Evolutionary conservation across 805 yeast species (phyloP).

Genomic region (Wickerhamiella australiensis): DNA sequence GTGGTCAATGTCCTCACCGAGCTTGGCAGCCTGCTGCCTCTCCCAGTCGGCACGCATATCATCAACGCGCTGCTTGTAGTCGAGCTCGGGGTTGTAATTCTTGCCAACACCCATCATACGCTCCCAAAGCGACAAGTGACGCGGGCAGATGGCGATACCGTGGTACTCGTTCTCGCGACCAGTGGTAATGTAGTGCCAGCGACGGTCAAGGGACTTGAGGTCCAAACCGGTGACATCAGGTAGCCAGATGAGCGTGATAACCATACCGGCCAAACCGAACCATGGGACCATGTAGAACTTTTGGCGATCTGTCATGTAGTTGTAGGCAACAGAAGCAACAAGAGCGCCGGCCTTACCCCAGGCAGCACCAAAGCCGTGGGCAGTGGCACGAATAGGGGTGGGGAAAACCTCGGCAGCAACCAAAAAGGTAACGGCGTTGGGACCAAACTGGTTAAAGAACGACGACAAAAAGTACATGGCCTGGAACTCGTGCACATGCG

Average conservation of each 20-base stretch:
- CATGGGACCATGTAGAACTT: conserved; percentile 31
- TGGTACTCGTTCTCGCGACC: conserved; percentile 31
- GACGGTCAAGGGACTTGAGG: conserved; percentile 30
- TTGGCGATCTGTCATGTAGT: conserved; percentile 28
- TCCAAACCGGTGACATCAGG: conserved; percentile 32
- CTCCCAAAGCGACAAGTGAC: conserved; percentile 30
- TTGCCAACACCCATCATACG: conserved; percentile 27
- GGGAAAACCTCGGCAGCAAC: conserved; percentile 58
- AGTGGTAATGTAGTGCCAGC: conserved; percentile 28
- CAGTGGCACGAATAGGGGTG: conserved; percentile 51
- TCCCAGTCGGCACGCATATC: conserved; percentile 31
- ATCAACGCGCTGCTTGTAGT: conserved; percentile 30
- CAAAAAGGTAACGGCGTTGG: conserved; percentile 51
- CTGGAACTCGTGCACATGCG: conserved; percentile 32
- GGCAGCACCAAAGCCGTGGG: conserved; percentile 57
- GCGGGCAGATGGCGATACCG: conserved; percentile 30
- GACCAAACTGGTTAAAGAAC: conserved; percentile 57
- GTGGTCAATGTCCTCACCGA: conserved; percentile 18
- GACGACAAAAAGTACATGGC: conserved; percentile 48
- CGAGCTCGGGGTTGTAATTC: conserved; percentile 30
- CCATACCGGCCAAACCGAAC: conserved; percentile 32
- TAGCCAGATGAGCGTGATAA: conserved; percentile 26
- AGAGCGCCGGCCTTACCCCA: conserved; percentile 54
- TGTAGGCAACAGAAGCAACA: conserved; percentile 36
- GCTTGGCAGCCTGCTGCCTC: conserved; percentile 23